Conservation (phyloP, 129 eudicot genomes). For the Dittrichia graveolens region DNA sequence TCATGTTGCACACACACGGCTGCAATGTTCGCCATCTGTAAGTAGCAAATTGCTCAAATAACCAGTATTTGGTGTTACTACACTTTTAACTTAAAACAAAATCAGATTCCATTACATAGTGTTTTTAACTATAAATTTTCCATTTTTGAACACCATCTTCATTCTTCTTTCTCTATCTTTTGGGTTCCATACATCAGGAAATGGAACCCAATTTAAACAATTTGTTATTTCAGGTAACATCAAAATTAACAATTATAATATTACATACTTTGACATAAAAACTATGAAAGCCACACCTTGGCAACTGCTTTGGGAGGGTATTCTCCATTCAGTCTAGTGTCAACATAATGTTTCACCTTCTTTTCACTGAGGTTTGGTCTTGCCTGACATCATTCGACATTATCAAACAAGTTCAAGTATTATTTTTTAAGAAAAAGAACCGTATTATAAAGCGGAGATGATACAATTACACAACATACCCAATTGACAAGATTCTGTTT, state of each 20-base stretch:
- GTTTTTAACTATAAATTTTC: neutral
- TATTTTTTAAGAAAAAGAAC: neutral
- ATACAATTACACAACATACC: slow-evolving; percentile 34
- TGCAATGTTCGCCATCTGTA: slow-evolving; percentile 69
- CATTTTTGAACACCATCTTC: neutral
- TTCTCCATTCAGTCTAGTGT: slow-evolving; percentile 56
- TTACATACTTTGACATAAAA: neutral
- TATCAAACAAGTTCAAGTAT: no score
- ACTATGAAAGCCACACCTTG: slow-evolving; percentile 43
- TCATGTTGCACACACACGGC: slow-evolving; percentile 72
- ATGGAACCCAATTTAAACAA: no score
- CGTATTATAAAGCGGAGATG: neutral
- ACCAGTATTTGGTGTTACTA: neutral
- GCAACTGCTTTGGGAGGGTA: slow-evolving; percentile 79
- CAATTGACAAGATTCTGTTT: slow-evolving; percentile 78
- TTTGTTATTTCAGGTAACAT: no score
- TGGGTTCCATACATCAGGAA: no score
- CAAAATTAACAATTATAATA: neutral
- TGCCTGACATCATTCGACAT: slow-evolving; percentile 55
- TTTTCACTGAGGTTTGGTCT: slow-evolving; percentile 80
- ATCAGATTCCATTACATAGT: no score
- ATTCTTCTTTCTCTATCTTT: no score
- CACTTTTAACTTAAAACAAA: no score
- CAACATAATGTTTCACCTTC: slow-evolving; percentile 75
- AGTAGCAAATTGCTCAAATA: neutral